Base-by-base conservation (phyloP, 1,139 yeast species). In the Protomyces pachydermus region DNA sequence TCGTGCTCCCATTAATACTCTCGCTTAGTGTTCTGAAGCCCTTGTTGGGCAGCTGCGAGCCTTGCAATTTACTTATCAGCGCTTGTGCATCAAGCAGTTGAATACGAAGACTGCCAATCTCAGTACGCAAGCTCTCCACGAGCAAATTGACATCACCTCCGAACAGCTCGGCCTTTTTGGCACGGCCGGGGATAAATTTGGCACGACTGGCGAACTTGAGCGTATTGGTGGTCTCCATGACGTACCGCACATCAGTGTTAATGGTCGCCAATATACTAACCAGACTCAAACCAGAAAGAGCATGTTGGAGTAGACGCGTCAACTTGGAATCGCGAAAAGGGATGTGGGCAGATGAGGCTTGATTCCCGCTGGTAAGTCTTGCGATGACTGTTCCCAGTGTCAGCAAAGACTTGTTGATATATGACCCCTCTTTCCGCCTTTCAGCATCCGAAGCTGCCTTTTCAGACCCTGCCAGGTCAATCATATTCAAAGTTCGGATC, bases 401-500 rank as follows among this genome's bases (percentile, higher is more conserved):
- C 66, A 91, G 78, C 56, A 91, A 80, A 0, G 97, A 90, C 73
- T 90, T 90, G 77, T 93, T 93, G 72, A 91, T 93, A 72, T 81
- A 91, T 0, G 97, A 83, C 20, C 98, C 98, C 76, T 93, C 98
- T 74, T 90, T 89, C 65, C 98, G 79, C 70, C 98, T 81, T 71
- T 86, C 97, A 0, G 80, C 76, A 72, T 90, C 90, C 1, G 87
- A 80, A 0, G 95, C 86, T 0, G 97, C 97, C 65, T 88, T 81
- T 75, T 91, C 98, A 18, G 96, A 88, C 20, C 98, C 98, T 0
- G 98, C 98, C 71, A 91, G 80, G 76, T 91, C 98, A 78, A 98
- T 91, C 65, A 91, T 79, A 35, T 95, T 88, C 50, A 91, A 81
- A 0, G 91, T 85, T 38, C 91, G 81, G 25, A 64, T 61, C 46